Base-by-base conservation (phyloP, 306 rosid species). In the Cucurbita pepo region DNA sequence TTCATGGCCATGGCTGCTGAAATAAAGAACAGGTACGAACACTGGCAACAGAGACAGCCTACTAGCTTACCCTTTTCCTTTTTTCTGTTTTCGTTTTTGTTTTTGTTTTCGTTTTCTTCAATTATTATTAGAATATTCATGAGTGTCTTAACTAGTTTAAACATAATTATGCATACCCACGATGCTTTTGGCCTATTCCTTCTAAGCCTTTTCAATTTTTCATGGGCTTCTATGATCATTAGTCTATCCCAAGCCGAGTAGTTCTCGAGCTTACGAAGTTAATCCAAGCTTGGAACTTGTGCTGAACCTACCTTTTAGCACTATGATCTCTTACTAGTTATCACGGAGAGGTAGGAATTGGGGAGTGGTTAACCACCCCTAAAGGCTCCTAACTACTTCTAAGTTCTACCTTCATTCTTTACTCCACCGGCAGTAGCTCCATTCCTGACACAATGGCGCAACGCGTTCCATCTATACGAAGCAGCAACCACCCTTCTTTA, bases 1-100 rank as follows among this genome's bases (percentile, higher is more conserved):
- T 84, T 84, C 80, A 81, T 84, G 88, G 88, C 88, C 77, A 84
- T 84, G 88, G 85, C 88, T 77, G 78, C 88, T 70, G 88, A 79
- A 75, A 84, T 84, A 44, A 84, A 84, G 74, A 81, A 79, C 77
- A 79, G 88, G 88, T 84, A 81, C 43, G 22, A 12, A 7, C 16
- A 40, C 76, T 40, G 44, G 71, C 13, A 38, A 50, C 63, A 4
- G 21, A 10, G 56, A 44, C 43, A 1, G 40, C 37, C 38, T 13
- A 18, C 36, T 3, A 10, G 53, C 53, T 43, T 64, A 64, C 71
- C 19, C 67, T 52, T 19, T 16, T 3, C 16, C 9, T 16, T 19
- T 15, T 43, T 43, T 43, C 47, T 43, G 10, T 45, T 45, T 18
- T 13, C 7, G 4, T 48, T 13, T 41, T 41, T n/a, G n/a, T n/a